Base-by-base conservation (phyloP, 1,284 basidiomycete species). In the Mycosarcoma maydis region DNA sequence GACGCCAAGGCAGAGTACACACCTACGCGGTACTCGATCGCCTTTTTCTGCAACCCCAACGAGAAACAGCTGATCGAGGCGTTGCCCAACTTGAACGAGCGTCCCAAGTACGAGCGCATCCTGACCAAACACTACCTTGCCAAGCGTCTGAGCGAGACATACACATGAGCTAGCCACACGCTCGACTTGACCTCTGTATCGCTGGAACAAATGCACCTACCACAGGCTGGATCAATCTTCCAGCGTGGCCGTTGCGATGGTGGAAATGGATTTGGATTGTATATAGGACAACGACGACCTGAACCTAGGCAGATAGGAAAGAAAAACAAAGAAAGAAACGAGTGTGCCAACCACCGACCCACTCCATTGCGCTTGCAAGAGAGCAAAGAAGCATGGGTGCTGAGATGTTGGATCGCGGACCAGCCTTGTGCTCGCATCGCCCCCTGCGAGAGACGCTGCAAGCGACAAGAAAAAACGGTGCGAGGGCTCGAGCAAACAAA, bases 1-100 rank as follows among this genome's bases (percentile, higher is more conserved):
- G 37, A 44, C 20, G 34, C 29, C 6, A 49, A 36, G 8, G 55
- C 47, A 5, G 83, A 83, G 26, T 82, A 87, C 55, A 90, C 87
- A 0, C 88, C 90, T 0, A 82, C 84, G 3, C 86, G 91, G 24
- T 90, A 92, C 78, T 91, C 89, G 11, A 90, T 93, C 55, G 91
- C 90, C 6, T 92, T 90, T 85, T 93, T 93, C 83, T 91, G 89
- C 84, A 92, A 91, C 73, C 91, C 91, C 7, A 92, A 92, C 71
- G 87, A 87, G 58, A 85, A 86, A 40, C 84, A 89, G 14, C 83
- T 86, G 55, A 89, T 93, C 59, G 84, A 87, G 22, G 90, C 90
- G 72, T 82, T 93, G 37, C 90, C 91, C 73, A 64, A 72, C 30
- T 73, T 73, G 10, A 50, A 48, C n/a, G 32, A 83, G 83, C 1